A percentile compares a stretch with the other conserved stretches of the same genome.
Conservation (phyloP, 768 basidiomycete genomes). For the Porphyrellus cyaneotinctus region DNA sequence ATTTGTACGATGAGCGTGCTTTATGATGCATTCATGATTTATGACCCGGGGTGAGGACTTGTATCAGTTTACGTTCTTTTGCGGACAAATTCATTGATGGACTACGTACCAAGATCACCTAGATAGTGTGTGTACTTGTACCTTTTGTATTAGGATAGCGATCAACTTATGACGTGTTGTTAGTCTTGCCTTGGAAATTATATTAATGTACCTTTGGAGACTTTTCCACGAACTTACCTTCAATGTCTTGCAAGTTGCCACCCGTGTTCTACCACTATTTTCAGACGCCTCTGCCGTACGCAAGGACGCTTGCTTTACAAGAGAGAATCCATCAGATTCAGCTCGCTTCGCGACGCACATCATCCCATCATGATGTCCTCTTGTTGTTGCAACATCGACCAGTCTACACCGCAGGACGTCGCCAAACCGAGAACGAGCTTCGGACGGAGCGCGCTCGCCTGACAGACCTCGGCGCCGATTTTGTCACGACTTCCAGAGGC, state of each 20-base stretch:
- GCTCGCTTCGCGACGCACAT: constrained; percentile 47
- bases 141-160: too few relatives aligned
- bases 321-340: constrained; percentile 68
- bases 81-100: too few relatives aligned
- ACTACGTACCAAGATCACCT: too few relatives aligned
- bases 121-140: too few relatives aligned
- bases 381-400: constrained; percentile 88
- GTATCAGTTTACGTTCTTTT: too few relatives aligned
- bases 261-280: constrained; percentile 81
- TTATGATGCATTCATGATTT: too few relatives aligned
- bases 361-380: constrained; percentile 55
- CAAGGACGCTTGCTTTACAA: constrained; percentile 62
- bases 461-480: constrained; percentile 81
- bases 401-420: constrained; percentile 91
- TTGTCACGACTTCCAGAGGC: constrained; percentile 75
- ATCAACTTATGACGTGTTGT: too few relatives aligned
- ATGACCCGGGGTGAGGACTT: too few relatives aligned
- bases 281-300: constrained; percentile 72
- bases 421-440: constrained; percentile 64
- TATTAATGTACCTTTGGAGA: too few relatives aligned
- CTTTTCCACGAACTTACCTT: not conserved
- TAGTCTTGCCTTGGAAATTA: too few relatives aligned
- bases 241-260: constrained; percentile 40
- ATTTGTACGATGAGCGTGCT: not conserved
- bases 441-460: constrained; percentile 60